Evolutionary conservation across 768 basidiomycete species (phyloP).

Genomic region (Gloeostereum incarnatum): DNA sequence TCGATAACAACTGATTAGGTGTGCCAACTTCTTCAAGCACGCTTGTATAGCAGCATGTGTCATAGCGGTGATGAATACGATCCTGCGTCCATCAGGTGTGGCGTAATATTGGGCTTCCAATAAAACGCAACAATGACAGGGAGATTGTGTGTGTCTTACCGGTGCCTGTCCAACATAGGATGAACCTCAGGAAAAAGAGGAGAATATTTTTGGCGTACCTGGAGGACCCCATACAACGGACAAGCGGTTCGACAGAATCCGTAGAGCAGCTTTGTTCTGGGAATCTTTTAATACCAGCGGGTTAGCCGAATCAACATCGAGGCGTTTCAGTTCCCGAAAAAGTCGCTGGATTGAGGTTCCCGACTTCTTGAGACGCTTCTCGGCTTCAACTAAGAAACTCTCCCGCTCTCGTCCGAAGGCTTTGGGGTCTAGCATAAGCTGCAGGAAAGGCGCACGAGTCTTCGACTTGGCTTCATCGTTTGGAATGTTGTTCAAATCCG

Average conservation of each 20-base stretch:
- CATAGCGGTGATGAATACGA: slow-evolving; percentile 41
- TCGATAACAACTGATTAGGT: slow-evolving; percentile 25
- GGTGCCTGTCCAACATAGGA: slow-evolving; percentile 23
- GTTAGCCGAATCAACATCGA: slow-evolving; percentile 23
- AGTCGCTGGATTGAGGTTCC: slow-evolving; percentile 28
- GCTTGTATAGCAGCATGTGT: slow-evolving; percentile 47
- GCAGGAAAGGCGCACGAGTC: slow-evolving; percentile 38
- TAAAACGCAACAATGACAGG: slow-evolving; percentile 33
- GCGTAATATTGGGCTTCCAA: slow-evolving; percentile 27
- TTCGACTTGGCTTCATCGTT: too few relatives aligned
- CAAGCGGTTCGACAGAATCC: slow-evolving; percentile 32
- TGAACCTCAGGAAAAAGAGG: neutral
- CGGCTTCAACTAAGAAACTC: slow-evolving; percentile 9
- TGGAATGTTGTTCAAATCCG: slow-evolving; percentile 26
- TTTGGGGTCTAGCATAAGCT: slow-evolving; percentile 31
- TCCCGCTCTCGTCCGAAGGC: slow-evolving; percentile 22
- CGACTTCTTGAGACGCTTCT: slow-evolving; percentile 20
- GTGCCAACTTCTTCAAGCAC: slow-evolving; percentile 28
- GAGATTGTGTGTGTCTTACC: slow-evolving; percentile 47
- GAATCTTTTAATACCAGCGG: slow-evolving; percentile 34
- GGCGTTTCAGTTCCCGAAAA: slow-evolving; percentile 26
- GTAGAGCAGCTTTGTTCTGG: slow-evolving; percentile 33
- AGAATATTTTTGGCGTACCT: slow-evolving; percentile 16
- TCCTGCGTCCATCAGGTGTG: slow-evolving; percentile 14
- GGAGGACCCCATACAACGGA: slow-evolving; percentile 45